Percentiles rank a stretch among this genome's conserved stretches.
Evolutionary conservation across 164 flowering plant species (phyloP).

Genomic region (Piper longum): DNA sequence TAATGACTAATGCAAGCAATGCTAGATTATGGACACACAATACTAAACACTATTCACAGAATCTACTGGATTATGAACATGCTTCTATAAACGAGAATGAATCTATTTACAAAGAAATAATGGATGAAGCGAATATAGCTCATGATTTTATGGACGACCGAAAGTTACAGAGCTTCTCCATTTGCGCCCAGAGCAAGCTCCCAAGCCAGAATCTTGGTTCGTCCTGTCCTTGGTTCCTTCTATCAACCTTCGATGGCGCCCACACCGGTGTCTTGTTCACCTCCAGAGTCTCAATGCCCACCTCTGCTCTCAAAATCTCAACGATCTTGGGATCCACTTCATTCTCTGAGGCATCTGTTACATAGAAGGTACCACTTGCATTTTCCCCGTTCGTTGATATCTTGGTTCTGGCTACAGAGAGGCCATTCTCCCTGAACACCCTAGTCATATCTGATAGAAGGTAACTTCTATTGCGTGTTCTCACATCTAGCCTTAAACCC

Average conservation of each 20-base stretch:
- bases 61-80: too few species aligned
- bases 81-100: too few species aligned
- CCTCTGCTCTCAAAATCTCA: slow-evolving; percentile 39
- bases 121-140: neutral
- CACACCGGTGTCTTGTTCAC: slow-evolving; percentile 17
- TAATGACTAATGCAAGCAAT: too few species aligned
- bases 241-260: slow-evolving; percentile 5
- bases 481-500: slow-evolving; percentile 69
- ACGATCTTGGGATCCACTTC: slow-evolving; percentile 27
- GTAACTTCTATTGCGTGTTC: slow-evolving; percentile 46
- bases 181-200: slow-evolving; percentile 59
- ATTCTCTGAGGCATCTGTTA: slow-evolving; percentile 49
- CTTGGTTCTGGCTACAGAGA: slow-evolving; percentile 57
- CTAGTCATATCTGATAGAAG: slow-evolving; percentile 67
- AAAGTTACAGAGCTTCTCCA: slow-evolving; percentile 65
- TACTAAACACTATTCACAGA: too few species aligned
- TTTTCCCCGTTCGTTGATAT: slow-evolving; percentile 37
- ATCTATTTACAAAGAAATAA: too few species aligned
- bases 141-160: slow-evolving; percentile 28
- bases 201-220: slow-evolving; percentile 41
- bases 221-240: slow-evolving; percentile 16
- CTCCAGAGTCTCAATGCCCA: slow-evolving; percentile 34
- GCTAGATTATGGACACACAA: too few species aligned
- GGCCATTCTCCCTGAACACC: slow-evolving; percentile 65
- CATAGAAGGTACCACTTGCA: slow-evolving; percentile 57